Conservation (phyloP, 306 rosid species). For the Hippophae gyantsensis region DNA sequence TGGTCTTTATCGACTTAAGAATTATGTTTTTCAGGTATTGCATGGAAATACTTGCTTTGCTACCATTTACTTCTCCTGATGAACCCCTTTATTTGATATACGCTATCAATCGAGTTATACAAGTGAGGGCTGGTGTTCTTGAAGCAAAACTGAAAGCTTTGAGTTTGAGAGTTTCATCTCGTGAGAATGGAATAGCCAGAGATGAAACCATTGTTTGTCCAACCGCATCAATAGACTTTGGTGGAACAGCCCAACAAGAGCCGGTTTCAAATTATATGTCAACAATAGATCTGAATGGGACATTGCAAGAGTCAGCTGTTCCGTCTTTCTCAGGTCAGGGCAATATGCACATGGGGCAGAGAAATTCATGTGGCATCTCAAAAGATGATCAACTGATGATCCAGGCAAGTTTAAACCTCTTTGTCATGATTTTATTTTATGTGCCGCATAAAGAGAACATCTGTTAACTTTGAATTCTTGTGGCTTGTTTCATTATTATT, state of each 20-base stretch:
- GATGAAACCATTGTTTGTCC: conserved; percentile 22
- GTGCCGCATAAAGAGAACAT: neutral
- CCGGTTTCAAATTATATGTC: conserved; percentile 25
- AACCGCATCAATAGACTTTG: conserved; percentile 39
- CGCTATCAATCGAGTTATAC: conserved; percentile 82
- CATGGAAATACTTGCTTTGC: conserved; percentile 80
- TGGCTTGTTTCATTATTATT: neutral
- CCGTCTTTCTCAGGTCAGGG: conserved; percentile 28
- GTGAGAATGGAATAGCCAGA: conserved; percentile 51
- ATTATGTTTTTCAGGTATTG: conserved; percentile 56
- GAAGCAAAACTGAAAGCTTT: conserved; percentile 85
- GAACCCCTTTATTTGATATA: conserved; percentile 90
- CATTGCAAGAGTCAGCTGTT: conserved; percentile 36
- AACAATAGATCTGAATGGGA: conserved; percentile 64
- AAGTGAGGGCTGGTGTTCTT: conserved; percentile 77
- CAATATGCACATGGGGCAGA: conserved; percentile 24
- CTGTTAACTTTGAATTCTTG: neutral
- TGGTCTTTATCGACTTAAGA: conserved; percentile 17
- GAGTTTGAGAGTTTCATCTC: conserved; percentile 38
- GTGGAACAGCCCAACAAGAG: conserved; percentile 38
- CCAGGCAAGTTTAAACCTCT: conserved; percentile 45
- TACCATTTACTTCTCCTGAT: conserved; percentile 75
- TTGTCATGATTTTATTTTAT: neutral
- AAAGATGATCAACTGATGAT: conserved; percentile 58
- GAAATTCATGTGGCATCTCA: conserved; percentile 36